These are phyloP conservation scores for Viola pubescens DNA, from an alignment of 441 rosid genomes.

Conservation along the genomic window DNA sequence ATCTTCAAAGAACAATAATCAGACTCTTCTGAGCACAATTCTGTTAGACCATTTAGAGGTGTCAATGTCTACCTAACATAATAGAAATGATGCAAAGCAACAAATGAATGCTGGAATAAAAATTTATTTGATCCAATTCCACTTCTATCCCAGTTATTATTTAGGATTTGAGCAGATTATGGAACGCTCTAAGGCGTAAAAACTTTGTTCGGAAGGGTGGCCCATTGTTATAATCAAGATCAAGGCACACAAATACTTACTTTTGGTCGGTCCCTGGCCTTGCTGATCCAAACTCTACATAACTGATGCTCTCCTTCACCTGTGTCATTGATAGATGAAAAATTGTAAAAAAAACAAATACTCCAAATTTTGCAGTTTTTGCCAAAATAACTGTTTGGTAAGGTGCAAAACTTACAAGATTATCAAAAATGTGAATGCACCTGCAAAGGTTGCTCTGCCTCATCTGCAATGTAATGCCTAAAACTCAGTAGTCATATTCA, in stretches of 20 bases:
- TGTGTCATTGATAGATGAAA: slow-evolving; percentile 22
- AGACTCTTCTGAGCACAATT: background rate
- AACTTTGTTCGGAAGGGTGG: background rate
- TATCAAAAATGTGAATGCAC: slow-evolving; percentile 30
- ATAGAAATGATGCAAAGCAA: background rate
- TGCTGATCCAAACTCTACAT: slow-evolving; percentile 35
- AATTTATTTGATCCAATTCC: background rate
- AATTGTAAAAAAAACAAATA: slow-evolving; percentile 1
- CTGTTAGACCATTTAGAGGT: background rate
- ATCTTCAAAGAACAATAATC: background rate
- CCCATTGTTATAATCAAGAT: background rate
- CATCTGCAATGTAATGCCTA: slow-evolving; percentile 51
- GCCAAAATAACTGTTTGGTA: slow-evolving; percentile 7
- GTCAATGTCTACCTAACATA: background rate
- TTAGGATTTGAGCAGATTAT: background rate
- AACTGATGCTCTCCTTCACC: slow-evolving; percentile 59
- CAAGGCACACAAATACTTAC: slow-evolving; percentile 31
- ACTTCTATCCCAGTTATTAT: background rate
- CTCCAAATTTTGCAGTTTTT: background rate
- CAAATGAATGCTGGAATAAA: background rate
- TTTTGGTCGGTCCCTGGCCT: slow-evolving; percentile 40
- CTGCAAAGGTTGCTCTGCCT: slow-evolving; percentile 52
- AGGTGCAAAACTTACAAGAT: slow-evolving; percentile 52
- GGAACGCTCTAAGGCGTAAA: background rate
- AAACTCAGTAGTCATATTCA: slow-evolving; percentile 12